These are phyloP conservation scores for Arabis hirsuta DNA, from an alignment of 345 rosid genomes.

Conservation along the genomic window DNA sequence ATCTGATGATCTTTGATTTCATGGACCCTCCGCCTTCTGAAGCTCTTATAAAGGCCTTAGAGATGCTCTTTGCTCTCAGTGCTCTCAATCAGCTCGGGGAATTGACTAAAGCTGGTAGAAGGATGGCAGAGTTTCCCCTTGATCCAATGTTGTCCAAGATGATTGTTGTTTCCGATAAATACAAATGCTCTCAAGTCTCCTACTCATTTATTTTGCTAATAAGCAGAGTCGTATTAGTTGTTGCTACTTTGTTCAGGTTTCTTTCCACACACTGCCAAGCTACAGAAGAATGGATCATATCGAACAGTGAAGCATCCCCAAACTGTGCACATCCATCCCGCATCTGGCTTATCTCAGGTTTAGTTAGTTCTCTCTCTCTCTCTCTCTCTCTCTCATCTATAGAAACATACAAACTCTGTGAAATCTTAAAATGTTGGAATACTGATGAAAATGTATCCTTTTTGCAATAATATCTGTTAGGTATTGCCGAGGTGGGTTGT, in stretches of 20 bases:
- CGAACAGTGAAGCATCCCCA: constrained; percentile 81
- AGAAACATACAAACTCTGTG: neutral
- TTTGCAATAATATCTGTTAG: constrained; percentile 35
- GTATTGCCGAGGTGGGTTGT: constrained; percentile 85
- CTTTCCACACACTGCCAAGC: constrained; percentile 72
- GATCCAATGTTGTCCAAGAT: constrained; percentile 84
- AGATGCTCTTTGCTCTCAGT: constrained; percentile 72
- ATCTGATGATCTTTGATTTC: constrained; percentile 78
- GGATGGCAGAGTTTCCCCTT: constrained; percentile 91
- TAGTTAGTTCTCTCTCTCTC: constrained; percentile 24
- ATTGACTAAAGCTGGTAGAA: constrained; percentile 76
- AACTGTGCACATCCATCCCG: constrained; percentile 81
- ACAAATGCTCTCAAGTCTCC: constrained; percentile 65
- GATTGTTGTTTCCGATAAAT: constrained; percentile 84
- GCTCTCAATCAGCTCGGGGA: constrained; percentile 83
- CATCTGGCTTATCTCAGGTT: constrained; percentile 87
- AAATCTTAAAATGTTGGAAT: neutral
- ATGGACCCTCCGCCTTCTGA: constrained; percentile 94
- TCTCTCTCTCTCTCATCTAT: no score
- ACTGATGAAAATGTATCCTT: neutral
- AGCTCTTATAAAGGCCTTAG: constrained; percentile 77
- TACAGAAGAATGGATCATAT: constrained; percentile 84
- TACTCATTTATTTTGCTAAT: no score
- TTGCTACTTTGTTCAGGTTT: constrained; percentile 53
- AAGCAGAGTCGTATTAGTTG: neutral